Conservation (phyloP, 2,329 filamentous ascomycete species). For the Pseudogymnoascus sp. region DNA sequence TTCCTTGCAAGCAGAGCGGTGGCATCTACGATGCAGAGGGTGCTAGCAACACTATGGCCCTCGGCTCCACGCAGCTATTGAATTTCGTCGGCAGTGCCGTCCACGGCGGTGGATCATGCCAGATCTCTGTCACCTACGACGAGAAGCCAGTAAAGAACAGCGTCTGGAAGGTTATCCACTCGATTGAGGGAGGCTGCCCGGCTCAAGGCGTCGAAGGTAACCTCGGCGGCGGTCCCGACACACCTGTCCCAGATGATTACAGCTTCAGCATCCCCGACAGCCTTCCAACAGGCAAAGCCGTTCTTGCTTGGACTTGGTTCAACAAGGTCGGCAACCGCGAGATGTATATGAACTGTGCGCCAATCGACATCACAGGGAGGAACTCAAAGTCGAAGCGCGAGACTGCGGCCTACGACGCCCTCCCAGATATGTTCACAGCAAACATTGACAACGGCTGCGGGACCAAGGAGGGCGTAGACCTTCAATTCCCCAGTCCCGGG, state of each 20-base stretch:
- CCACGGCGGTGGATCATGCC: conserved; percentile 89
- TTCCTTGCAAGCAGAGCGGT: conserved; percentile 68
- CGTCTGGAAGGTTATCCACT: conserved; percentile 83
- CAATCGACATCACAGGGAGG: conserved; percentile 53
- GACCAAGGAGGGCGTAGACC: too few relatives aligned
- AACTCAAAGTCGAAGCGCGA: conserved; percentile 34
- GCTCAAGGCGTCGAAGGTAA: conserved; percentile 50
- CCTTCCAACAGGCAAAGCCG: conserved; percentile 67
- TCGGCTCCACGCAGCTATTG: conserved; percentile 55
- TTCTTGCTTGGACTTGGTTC: conserved; percentile 89
- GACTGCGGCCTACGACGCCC: conserved; percentile 45
- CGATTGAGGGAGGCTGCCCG: conserved; percentile 79
- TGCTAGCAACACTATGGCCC: conserved; percentile 49
- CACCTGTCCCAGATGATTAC: conserved; percentile 47
- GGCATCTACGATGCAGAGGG: conserved; percentile 39
- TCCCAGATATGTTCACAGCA: conserved; percentile 67
- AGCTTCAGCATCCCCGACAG: conserved; percentile 62
- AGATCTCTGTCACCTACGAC: conserved; percentile 79
- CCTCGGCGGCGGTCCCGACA: conserved; percentile 38
- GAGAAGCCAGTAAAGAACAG: conserved; percentile 54
- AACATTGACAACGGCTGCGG: too few relatives aligned
- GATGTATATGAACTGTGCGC: conserved; percentile 96
- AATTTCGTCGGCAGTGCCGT: conserved; percentile 62
- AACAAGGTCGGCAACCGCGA: conserved; percentile 90
- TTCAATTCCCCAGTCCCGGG: too few relatives aligned